Conservation (phyloP, 2,329 filamentous ascomycete species). For the Clonostachys rhizophaga region DNA sequence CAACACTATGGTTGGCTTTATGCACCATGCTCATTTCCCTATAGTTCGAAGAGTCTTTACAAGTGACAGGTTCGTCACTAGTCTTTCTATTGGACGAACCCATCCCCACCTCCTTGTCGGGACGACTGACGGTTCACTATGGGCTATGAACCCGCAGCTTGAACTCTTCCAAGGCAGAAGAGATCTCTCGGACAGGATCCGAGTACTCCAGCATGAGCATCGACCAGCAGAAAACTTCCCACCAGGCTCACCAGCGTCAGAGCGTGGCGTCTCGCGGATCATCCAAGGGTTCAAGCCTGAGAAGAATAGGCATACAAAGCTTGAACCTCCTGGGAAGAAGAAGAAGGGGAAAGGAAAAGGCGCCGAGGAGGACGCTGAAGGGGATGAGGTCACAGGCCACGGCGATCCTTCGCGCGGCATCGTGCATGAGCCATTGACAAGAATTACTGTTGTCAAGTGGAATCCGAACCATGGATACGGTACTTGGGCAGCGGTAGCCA, state of each 20-base stretch:
- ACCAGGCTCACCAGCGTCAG: constrained; percentile 14
- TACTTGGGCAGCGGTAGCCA: constrained; percentile 62
- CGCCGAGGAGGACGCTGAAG: constrained; percentile 26
- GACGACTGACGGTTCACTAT: constrained; percentile 48
- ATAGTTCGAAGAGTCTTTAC: constrained; percentile 47
- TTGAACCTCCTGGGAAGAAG: constrained; percentile 24
- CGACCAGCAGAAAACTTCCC: constrained; percentile 24
- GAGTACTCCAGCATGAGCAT: constrained; percentile 51
- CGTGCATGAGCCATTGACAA: constrained; percentile 58
- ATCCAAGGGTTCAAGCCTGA: constrained; percentile 46
- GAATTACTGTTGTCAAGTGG: constrained; percentile 60
- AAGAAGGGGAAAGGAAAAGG: constrained; percentile 23
- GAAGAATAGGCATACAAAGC: constrained; percentile 36
- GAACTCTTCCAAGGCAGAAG: constrained; percentile 26
- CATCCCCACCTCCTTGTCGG: constrained; percentile 51
- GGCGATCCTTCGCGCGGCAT: constrained; percentile 35
- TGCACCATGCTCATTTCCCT: constrained; percentile 47
- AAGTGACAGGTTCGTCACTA: constrained; percentile 43
- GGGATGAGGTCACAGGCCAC: constrained; percentile 17
- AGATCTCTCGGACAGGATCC: constrained; percentile 24
- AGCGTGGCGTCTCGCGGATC: constrained; percentile 45
- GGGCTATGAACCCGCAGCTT: constrained; percentile 33
- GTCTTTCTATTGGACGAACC: constrained; percentile 40
- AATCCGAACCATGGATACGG: constrained; percentile 63
- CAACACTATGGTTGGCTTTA: constrained; percentile 47